Evolutionary conservation across 345 rosid species (phyloP).

Genomic region (Sisymbrium irio): DNA sequence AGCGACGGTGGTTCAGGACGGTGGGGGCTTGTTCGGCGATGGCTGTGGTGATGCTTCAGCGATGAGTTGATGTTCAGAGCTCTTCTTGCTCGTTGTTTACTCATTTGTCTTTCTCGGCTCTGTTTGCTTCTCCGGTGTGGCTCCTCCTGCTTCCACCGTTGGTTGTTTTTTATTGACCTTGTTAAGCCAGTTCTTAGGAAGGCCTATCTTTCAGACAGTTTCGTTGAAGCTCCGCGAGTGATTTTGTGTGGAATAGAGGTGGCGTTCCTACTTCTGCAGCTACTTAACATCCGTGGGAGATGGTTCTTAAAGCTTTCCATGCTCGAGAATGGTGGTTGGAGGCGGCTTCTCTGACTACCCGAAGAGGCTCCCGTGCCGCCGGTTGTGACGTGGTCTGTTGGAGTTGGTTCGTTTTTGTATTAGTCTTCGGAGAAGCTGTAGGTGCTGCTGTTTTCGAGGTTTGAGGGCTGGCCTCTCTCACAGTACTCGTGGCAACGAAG

Average conservation of each 20-base stretch:
- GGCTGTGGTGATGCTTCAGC: too few species aligned
- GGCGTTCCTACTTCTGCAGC: not conserved
- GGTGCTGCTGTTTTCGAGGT: not conserved
- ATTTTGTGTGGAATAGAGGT: not conserved
- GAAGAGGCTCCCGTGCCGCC: not conserved
- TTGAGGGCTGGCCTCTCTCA: not conserved
- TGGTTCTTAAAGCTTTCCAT: not conserved
- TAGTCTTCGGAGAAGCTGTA: not conserved
- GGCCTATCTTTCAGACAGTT: not conserved
- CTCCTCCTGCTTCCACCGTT: not conserved
- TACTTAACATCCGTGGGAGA: not conserved
- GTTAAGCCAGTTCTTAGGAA: not conserved
- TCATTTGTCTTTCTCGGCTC: not conserved
- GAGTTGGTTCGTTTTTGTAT: too few species aligned
- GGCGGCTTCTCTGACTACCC: not conserved
- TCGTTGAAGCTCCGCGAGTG: not conserved
- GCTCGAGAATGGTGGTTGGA: not conserved
- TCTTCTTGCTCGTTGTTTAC: not conserved
- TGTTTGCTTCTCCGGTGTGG: too few species aligned
- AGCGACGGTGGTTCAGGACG: too few species aligned
- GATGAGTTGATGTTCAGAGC: not conserved
- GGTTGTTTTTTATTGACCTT: not conserved
- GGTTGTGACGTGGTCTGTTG: not conserved
- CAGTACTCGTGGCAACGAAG: too few species aligned
- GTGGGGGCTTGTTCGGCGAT: too few species aligned